Evolutionary conservation across 108 stramenopile genomes (phyloP), one percentile per base, ranked within the genome.

Genomic region (Aureococcus anophagefferens): DNA sequence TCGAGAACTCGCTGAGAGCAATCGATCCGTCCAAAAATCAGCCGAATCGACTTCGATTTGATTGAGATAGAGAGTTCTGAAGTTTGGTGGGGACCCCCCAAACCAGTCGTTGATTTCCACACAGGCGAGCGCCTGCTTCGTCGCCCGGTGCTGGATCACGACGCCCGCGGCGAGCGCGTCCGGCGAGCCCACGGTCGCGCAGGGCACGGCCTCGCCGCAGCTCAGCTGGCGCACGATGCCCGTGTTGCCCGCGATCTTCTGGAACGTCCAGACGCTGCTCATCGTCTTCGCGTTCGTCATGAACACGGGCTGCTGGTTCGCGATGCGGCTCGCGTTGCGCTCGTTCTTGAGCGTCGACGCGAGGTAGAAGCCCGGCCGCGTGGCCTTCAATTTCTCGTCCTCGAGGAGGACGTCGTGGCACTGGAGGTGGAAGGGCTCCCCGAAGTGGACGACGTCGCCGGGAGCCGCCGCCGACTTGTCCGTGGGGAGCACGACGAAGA

Each of bases 281-380:
- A 74, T 64, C 25, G 77, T 45, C 35, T 68, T 36, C 4, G 31
- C 44, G 35, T 31, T 28, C 64, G 77, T 64, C 18, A 81, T 67
- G 51, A 69, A 82, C 29, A 73, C 81, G 44, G 74, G 46, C 74
- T 82, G 81, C 36, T 68, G 72, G 76, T 82, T 82, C 36, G 68
- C 65, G 51, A 80, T 35, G 72, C 67, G 76, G 17, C 69, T 51
- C 16, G 77, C 62, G 28, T 70, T 78, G 33, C 73, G 40, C 63
- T 82, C 79, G 36, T 76, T 82, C 78, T 82, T 82, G 13, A 78
- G 69, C 37, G 46, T 74, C 9, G 77, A 78, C 5, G 79, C 63
- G 37, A 81, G 69, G 63, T 80, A 81, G 36, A 80, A 72, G 17
- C 77, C 74, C 28, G 81, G 76, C 36, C 69, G 35, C 33, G 68